Conservation (phyloP, 305 asterid genomes). For the Solanum aculeatissimum region DNA sequence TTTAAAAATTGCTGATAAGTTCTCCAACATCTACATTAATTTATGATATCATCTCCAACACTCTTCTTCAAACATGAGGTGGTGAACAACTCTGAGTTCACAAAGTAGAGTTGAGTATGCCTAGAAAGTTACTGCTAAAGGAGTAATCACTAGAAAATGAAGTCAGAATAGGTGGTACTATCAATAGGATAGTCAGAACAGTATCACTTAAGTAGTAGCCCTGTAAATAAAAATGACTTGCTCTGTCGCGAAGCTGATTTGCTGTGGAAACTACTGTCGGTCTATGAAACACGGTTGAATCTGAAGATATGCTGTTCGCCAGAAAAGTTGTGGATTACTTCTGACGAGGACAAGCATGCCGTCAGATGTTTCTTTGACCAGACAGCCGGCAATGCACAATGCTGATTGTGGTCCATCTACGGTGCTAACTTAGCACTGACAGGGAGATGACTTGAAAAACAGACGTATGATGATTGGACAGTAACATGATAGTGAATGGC, state of each 20-base stretch:
- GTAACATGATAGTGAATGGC: neutral
- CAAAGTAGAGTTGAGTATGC: neutral
- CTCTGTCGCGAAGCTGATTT: neutral
- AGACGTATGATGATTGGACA: neutral
- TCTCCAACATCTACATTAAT: neutral
- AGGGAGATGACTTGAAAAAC: neutral
- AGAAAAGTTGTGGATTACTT: neutral
- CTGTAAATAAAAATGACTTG: neutral
- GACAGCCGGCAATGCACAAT: neutral
- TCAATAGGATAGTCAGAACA: neutral
- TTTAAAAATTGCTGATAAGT: neutral
- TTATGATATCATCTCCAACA: neutral
- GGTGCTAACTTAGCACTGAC: neutral
- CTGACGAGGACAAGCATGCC: neutral
- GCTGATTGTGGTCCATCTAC: neutral
- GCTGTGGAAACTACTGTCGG: neutral
- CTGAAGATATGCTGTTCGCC: neutral
- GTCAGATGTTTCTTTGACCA: neutral
- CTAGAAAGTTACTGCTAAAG: neutral
- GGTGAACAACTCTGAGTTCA: neutral
- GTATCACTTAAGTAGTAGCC: neutral
- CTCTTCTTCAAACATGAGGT: neutral
- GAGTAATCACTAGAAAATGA: neutral
- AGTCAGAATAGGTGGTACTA: neutral
- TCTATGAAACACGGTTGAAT: neutral